Evolutionary conservation across 305 asterid genomes (phyloP), one percentile per base, ranked within the genome.

Genomic region (Ajuga reptans): DNA sequence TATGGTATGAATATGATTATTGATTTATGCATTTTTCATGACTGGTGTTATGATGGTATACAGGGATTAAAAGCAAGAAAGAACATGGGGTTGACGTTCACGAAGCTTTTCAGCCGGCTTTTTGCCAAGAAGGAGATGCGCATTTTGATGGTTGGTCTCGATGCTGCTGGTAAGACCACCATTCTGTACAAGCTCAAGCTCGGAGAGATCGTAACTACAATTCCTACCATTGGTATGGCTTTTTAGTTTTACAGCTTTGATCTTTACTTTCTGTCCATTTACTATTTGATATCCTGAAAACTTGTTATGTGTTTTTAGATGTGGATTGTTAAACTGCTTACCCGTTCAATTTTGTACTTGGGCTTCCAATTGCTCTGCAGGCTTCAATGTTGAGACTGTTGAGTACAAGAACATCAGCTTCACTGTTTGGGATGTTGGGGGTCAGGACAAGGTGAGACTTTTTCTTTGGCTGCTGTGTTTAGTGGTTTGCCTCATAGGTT

Each of bases 101-200:
- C 92, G 6, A 84, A 86, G 87, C 87, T 86, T 64, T 86, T 86
- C 67, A 86, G 89, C 69, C 84, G 89, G 79, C 87, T 86, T 58
- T 86, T 86, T 79, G 92, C 92, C 68, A 86, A 86, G 87, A 86
- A 77, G 84, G 92, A 86, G 82, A 86, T 84, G 92, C 92, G 90
- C 4, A 86, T 86, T 73, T 84, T 86, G 73, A 86, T 86, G 90
- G 92, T 86, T 76, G 90, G 92, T 79, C 92, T 86, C 17, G 92
- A 84, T 77, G 92, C 90, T 3, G 90, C 92, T 79, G 92, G 92
- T 86, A 86, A 86, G 85, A 86, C 92, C 63, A 86, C 92, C 81
- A 86, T 86, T 61, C 57, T 86, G 81, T 86, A 86, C 85, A 86
- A 86, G 85, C 90, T 86, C 76, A 86, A 86, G 84, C 85, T 86